Evolutionary conservation across 305 asterid genomes (phyloP).

Genomic region (Solanum hybrid): DNA sequence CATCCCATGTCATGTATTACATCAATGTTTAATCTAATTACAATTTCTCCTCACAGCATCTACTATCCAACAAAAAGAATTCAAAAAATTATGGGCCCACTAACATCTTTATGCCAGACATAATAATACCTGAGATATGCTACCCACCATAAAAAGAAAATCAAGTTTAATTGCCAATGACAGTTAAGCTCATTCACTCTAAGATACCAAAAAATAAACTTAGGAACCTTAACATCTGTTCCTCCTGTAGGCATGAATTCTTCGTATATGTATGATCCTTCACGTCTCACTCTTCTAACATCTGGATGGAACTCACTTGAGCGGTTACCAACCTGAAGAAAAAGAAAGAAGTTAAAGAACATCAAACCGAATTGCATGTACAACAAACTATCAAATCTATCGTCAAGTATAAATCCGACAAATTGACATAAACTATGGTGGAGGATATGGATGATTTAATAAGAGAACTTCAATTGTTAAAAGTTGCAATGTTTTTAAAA

Average conservation of each 20-base stretch:
- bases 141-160: neutral
- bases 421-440: neutral
- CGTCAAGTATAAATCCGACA: neutral
- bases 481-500: neutral
- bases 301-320: constrained; percentile 86
- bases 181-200: neutral
- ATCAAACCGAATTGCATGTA: neutral
- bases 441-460: neutral
- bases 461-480: neutral
- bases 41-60: neutral
- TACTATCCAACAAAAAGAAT: neutral
- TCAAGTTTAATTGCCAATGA: neutral
- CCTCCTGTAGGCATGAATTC: constrained; percentile 93
- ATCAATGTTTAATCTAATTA: neutral
- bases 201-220: neutral
- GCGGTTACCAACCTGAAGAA: constrained; percentile 62
- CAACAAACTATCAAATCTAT: neutral
- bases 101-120: neutral
- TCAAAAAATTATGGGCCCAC: neutral
- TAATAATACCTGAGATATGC: neutral
- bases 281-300: constrained; percentile 77
- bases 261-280: constrained; percentile 78
- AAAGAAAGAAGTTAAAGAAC: neutral
- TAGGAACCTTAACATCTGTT: constrained; percentile 71
- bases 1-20: neutral